Evolutionary conservation across 169 alveolate species (phyloP).

Genomic region (Cryptosporidium tyzzeri): DNA sequence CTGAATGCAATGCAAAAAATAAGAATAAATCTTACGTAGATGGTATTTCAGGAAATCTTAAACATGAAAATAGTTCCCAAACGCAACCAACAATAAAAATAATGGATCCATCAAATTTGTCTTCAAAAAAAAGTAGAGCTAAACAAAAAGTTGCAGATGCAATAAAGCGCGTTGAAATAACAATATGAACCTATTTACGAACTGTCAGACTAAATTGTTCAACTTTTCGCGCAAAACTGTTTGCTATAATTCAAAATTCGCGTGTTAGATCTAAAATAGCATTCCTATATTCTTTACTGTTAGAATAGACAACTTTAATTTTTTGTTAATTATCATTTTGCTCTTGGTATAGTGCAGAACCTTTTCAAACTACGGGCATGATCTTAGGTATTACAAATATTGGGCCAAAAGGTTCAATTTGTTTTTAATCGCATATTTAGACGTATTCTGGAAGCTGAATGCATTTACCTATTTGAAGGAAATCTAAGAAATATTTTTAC

Average conservation of each 20-base stretch:
- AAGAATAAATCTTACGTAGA: not conserved
- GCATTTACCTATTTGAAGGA: not conserved
- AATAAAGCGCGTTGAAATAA: not conserved
- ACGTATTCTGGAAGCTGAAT: not conserved
- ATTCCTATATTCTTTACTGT: too few relatives aligned
- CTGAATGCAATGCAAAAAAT: not conserved
- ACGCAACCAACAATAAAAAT: conserved; percentile 1
- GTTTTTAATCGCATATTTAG: not conserved
- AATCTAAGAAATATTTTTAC: conserved; percentile 64
- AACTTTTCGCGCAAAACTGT: not conserved
- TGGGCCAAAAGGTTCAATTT: not conserved
- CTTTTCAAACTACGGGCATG: not conserved
- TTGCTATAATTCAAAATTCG: not conserved
- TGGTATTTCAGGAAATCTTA: not conserved
- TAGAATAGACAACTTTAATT: too few relatives aligned
- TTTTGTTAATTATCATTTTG: not conserved
- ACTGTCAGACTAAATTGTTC: not conserved
- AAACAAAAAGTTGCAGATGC: not conserved
- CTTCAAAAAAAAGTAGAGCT: not conserved
- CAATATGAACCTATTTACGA: not conserved
- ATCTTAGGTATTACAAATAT: not conserved
- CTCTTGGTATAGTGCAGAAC: not conserved
- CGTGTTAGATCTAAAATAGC: not conserved
- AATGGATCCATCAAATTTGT: not conserved
- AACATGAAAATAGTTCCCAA: not conserved